Evolutionary conservation across 1,284 basidiomycete genomes (phyloP).

Genomic region (Schizophyllum amplum): DNA sequence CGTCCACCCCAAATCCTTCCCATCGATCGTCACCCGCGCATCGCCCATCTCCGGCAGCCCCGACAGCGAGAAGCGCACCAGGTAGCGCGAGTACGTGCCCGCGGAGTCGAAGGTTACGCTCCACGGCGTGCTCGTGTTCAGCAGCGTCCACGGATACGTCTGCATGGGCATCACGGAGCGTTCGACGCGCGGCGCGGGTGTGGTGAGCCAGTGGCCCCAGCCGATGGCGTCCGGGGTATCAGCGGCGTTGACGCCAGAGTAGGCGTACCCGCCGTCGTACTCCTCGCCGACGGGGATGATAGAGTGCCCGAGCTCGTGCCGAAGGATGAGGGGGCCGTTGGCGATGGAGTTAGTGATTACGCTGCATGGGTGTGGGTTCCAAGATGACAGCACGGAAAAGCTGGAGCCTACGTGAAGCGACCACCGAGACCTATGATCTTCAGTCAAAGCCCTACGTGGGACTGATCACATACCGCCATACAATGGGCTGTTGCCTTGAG

Average conservation of each 20-base stretch:
- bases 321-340: conserved; percentile 72
- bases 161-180: conserved; percentile 73
- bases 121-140: conserved; percentile 57
- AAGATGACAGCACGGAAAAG: background rate
- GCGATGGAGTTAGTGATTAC: conserved; percentile 73
- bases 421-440: conserved; percentile 80
- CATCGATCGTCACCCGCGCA: conserved; percentile 57
- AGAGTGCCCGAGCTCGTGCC: conserved; percentile 82
- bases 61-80: conserved; percentile 70
- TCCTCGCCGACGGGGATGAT: conserved; percentile 78
- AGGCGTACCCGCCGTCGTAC: conserved; percentile 76
- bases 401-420: conserved; percentile 61
- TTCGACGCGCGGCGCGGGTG: conserved; percentile 39
- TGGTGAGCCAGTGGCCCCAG: conserved; percentile 68
- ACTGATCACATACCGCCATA: conserved; percentile 59
- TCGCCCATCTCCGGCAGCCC: conserved; percentile 56
- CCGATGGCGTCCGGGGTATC: conserved; percentile 37
- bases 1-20: conserved; percentile 46
- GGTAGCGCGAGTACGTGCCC: conserved; percentile 53
- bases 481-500: conserved; percentile 66
- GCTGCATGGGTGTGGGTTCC: conserved; percentile 26
- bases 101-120: conserved; percentile 54
- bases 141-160: conserved; percentile 65
- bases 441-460: too few species aligned
- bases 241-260: conserved; percentile 67